Conservation (phyloP, 352 stramenopile genomes). For the Ochromonadaceae sp. region DNA sequence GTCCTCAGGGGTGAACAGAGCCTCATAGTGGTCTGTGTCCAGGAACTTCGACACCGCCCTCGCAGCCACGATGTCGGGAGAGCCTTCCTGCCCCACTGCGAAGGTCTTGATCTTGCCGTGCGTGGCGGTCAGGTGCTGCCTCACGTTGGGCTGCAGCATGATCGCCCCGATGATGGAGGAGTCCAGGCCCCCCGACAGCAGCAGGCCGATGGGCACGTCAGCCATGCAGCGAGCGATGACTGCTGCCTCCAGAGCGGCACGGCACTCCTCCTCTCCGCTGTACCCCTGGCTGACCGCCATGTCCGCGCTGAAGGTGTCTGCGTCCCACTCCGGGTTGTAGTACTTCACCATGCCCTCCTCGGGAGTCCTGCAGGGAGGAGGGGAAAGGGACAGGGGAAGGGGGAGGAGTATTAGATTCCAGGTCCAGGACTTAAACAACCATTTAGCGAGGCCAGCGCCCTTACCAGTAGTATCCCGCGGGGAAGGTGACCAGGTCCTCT, state of each 20-base stretch:
- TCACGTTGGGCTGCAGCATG: constrained; percentile 33
- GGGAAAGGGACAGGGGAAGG: no score
- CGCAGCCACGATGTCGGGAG: constrained; percentile 73
- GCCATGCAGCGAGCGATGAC: constrained; percentile 84
- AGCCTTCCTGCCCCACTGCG: constrained; percentile 83
- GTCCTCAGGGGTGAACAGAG: constrained; percentile 83
- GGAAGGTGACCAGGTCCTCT: constrained; percentile 29
- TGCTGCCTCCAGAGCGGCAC: constrained; percentile 54
- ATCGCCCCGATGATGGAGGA: constrained; percentile 78
- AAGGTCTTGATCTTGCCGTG: constrained; percentile 56
- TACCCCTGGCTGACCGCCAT: no score
- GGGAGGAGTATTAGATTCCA: no score
- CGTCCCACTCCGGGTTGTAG: no score
- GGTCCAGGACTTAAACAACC: no score
- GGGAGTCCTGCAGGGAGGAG: no score
- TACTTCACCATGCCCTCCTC: no score
- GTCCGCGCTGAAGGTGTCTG: no score
- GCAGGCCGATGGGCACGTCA: constrained; percentile 79
- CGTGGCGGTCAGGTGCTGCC: constrained; percentile 6
- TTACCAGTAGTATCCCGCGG: no score
- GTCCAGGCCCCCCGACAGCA: constrained; percentile 78
- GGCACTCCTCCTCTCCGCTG: constrained; percentile 36
- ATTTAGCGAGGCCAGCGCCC: no score
- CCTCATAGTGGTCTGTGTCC: constrained; percentile 76
- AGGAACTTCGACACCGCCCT: constrained; percentile 72